phyloP scores from a whole-genome alignment of 1,139 yeast genomes.

The Diutina mesorugosa region DNA sequence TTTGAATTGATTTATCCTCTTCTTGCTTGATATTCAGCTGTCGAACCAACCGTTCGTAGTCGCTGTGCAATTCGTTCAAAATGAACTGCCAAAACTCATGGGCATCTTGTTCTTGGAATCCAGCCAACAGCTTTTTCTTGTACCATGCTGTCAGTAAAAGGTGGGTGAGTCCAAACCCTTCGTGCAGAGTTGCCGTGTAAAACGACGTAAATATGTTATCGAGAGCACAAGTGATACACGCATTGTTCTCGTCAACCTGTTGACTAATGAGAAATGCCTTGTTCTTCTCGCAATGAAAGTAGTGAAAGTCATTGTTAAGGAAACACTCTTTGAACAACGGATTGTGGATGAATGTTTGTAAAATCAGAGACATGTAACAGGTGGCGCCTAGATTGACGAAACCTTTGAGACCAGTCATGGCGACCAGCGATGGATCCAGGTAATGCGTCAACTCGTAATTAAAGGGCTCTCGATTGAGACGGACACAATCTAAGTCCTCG shows the following conservation, averaged over 20 bases:
- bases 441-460: conserved; percentile 7
- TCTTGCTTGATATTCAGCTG: conserved; percentile 6
- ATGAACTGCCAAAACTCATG: conserved; percentile 94
- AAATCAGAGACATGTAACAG: conserved; percentile 84
- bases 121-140: conserved; percentile 73
- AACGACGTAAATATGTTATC: conserved; percentile 64
- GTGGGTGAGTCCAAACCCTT: conserved; percentile 67
- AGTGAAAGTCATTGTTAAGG: conserved; percentile 49
- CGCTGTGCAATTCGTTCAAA: conserved; percentile 70
- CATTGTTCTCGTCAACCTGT: conserved; percentile 21
- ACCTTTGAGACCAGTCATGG: conserved; percentile 72
- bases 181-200: conserved; percentile 37
- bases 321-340: conserved; percentile 73
- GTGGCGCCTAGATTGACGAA: conserved; percentile 92
- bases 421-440: conserved; percentile 40
- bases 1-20: neutral
- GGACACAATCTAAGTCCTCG: conserved; percentile 36
- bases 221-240: conserved; percentile 75
- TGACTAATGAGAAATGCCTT: neutral
- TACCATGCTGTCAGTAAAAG: conserved; percentile 75
- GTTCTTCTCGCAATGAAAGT: conserved; percentile 21
- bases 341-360: conserved; percentile 80
- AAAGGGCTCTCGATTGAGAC: conserved; percentile 17
- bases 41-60: conserved; percentile 16
- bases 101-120: conserved; percentile 95